Evolutionary conservation across 257 asterid genomes (phyloP).

Genomic region (Gentiana straminea): DNA sequence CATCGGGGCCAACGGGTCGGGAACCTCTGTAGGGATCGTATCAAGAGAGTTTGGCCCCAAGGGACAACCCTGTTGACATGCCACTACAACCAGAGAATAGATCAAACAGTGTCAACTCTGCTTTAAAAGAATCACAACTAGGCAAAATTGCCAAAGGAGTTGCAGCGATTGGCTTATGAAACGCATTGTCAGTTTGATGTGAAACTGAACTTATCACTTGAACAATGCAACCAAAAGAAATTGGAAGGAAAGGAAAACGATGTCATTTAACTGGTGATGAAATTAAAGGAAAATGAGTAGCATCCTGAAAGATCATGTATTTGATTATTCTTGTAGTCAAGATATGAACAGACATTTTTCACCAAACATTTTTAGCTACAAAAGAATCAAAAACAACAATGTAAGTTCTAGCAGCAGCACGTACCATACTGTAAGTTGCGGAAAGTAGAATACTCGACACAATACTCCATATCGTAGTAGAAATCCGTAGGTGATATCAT

Average conservation of each 20-base stretch:
- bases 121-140: conserved; percentile 29
- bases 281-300: no score
- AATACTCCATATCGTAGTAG: conserved; percentile 85
- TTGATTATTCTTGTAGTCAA: no score
- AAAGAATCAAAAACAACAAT: no score
- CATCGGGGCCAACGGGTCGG: no score
- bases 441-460: conserved; percentile 75
- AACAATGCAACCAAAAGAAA: background rate
- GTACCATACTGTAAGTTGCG: conserved; percentile 44
- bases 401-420: conserved; percentile 8
- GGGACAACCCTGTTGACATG: conserved; percentile 87
- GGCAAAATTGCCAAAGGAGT: conserved; percentile 31
- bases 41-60: conserved; percentile 62
- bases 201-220: conserved; percentile 32
- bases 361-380: no score
- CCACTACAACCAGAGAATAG: conserved; percentile 92
- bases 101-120: conserved; percentile 54
- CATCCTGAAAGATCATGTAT: no score
- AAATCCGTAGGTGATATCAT: conserved; percentile 34
- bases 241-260: no score
- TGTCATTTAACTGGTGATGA: no score
- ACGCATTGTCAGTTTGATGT: conserved; percentile 16
- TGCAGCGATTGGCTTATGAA: conserved; percentile 21
- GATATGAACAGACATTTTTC: no score
- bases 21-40: no score